phyloP scores from a whole-genome alignment of 1,284 basidiomycete genomes.

The Ustilago crameri region DNA sequence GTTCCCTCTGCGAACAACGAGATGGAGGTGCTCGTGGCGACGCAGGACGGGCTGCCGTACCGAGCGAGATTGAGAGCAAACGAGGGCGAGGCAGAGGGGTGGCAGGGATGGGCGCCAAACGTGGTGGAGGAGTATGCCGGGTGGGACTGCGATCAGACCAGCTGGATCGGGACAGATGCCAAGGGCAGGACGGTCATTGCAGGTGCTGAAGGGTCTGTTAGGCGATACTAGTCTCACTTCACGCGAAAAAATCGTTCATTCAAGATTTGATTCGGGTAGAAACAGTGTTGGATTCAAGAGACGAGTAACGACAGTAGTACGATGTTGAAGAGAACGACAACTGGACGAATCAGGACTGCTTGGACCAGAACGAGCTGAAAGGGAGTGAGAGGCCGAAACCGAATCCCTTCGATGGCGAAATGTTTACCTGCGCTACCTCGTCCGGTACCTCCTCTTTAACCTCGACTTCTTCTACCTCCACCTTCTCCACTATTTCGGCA shows the following conservation, averaged over 20 bases:
- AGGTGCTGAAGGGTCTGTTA: constrained; percentile 42
- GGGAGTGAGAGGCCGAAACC: too few species aligned
- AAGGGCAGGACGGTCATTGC: constrained; percentile 32
- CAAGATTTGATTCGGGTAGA: too few species aligned
- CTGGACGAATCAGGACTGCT: too few species aligned
- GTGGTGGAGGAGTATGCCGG: constrained; percentile 50
- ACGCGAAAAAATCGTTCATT: neutral
- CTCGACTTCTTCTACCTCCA: too few species aligned
- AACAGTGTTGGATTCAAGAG: too few species aligned
- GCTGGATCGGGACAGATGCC: constrained; percentile 28
- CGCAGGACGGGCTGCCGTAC: constrained; percentile 59
- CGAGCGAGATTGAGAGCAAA: constrained; percentile 4
- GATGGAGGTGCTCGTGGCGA: constrained; percentile 36
- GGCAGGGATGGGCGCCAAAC: constrained; percentile 7
- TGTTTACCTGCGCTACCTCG: too few species aligned
- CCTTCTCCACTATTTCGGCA: too few species aligned
- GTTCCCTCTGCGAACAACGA: neutral
- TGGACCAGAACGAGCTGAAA: too few species aligned
- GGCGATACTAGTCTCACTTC: constrained; percentile 25
- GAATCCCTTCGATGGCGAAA: too few species aligned
- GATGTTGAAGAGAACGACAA: too few species aligned
- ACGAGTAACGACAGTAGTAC: too few species aligned
- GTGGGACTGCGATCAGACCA: constrained; percentile 57
- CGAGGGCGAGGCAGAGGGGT: neutral
- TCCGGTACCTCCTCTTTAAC: too few species aligned